Conservation (phyloP, 345 rosid species). For the Gossypium anomalum region DNA sequence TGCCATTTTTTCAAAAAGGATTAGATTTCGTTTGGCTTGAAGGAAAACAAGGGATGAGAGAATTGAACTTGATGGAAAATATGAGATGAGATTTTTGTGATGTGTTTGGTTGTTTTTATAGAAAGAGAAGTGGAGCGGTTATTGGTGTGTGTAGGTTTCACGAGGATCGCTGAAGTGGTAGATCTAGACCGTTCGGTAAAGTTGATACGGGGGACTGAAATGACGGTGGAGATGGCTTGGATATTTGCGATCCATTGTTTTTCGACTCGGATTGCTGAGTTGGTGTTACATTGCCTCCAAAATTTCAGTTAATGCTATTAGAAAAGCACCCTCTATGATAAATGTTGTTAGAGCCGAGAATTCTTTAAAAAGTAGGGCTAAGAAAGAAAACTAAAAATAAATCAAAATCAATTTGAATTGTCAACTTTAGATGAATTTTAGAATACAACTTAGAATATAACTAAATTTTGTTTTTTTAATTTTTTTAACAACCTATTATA, state of each 20-base stretch:
- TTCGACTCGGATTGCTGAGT: constrained; percentile 9
- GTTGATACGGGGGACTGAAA: background rate
- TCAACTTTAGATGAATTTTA: too few relatives aligned
- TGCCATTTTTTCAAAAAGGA: background rate
- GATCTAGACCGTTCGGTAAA: background rate
- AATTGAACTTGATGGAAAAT: background rate
- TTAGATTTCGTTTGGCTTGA: background rate
- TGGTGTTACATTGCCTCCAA: background rate
- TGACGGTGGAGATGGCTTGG: background rate
- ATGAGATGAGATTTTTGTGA: background rate
- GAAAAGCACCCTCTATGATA: too few relatives aligned
- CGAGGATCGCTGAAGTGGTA: constrained; percentile 8
- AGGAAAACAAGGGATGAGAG: too few relatives aligned
- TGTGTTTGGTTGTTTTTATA: background rate
- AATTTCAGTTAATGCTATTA: too few relatives aligned
- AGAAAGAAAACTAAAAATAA: too few relatives aligned
- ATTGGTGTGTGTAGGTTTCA: constrained; percentile 8
- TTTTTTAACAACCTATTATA: too few relatives aligned
- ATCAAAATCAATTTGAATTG: too few relatives aligned
- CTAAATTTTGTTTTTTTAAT: too few relatives aligned
- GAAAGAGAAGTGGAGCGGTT: background rate
- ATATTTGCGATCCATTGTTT: background rate
- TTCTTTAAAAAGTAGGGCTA: too few relatives aligned
- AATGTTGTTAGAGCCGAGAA: too few relatives aligned
- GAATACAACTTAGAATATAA: too few relatives aligned